Evolutionary conservation across 2,329 filamentous ascomycete genomes (phyloP), one percentile per base, ranked within the genome.

Genomic region (Pestalotiopsis sp.): DNA sequence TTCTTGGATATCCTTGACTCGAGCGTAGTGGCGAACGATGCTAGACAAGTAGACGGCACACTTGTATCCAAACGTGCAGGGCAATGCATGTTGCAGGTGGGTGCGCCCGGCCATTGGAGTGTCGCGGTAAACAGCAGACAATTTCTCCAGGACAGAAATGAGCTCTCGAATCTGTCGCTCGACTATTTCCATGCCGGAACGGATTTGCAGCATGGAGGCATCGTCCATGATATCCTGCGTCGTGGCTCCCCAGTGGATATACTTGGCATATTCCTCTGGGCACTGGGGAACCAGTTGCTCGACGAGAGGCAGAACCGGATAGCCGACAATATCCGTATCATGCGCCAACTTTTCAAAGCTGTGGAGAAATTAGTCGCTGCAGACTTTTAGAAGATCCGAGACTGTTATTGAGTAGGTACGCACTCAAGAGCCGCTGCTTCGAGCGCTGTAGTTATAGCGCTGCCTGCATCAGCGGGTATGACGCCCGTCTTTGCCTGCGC

Each of bases 191-290:
- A 89, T 76, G 0, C 86, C 86, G 13, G 80, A 72, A 57, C 85
- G 84, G 75, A 88, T 86, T 71, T 89, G 87, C 9, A 89, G 72
- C 1, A 87, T 78, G 13, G 82, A 84, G 0, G 86, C 87, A 0
- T 83, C 78, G 70, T 89, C 87, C 86, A 88, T 88, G 68, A 89
- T 88, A 71, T 89, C 86, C 70, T 89, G 87, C 0, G 87, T 89
- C 0, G 87, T 89, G 1, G 86, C 86, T 9, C 87, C 87, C 86
- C 86, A 88, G 73, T 89, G 86, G 12, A 89, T 82, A 71, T 86
- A 88, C 69, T 82, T 59, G 40, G 80, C n/a, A 76, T 80, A 4
- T 77, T 72, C 40, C 78, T 75, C 14, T 73, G 59, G 59, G 12
- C n/a, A 23, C 9, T 62, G 59, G 36, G 78, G 76, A 1, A 81